Conservation (phyloP, 1,139 yeast species). For the Yamadazyma triangularis region DNA sequence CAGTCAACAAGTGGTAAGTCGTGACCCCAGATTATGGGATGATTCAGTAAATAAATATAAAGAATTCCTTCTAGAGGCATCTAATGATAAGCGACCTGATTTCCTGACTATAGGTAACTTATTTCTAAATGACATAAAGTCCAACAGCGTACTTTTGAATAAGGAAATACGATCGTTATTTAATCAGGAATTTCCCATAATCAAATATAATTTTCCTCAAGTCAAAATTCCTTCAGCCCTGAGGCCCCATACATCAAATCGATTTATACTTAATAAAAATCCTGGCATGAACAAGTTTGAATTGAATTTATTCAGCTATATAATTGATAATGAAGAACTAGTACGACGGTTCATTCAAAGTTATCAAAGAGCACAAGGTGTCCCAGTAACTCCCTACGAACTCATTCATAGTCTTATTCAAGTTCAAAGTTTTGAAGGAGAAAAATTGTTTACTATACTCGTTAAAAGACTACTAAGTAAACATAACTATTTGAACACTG, state of each 20-base stretch:
- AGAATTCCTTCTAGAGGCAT: conserved; percentile 4
- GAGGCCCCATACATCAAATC: conserved; percentile 4
- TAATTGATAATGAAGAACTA: conserved; percentile 9
- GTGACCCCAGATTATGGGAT: conserved; percentile 10
- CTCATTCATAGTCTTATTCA: conserved; percentile 10
- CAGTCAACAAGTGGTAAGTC: conserved; percentile 8
- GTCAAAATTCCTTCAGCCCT: conserved; percentile 9
- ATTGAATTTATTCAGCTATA: conserved; percentile 12
- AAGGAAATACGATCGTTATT: not conserved
- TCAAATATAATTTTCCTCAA: conserved; percentile 10
- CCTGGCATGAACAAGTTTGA: conserved; percentile 5
- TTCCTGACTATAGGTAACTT: not conserved
- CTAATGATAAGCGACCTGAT: not conserved
- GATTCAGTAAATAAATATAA: conserved; percentile 5
- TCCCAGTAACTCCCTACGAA: conserved; percentile 4
- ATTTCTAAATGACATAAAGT: not conserved
- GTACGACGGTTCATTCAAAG: conserved; percentile 6
- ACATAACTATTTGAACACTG: conserved; percentile 4
- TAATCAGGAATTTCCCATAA: not conserved
- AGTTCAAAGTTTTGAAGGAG: conserved; percentile 15
- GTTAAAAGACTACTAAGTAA: conserved; percentile 9
- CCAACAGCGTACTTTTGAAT: not conserved
- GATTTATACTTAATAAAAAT: conserved; percentile 8
- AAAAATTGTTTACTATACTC: conserved; percentile 12
- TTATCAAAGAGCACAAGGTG: conserved; percentile 4